phyloP scores from a whole-genome alignment of 768 basidiomycete genomes.

The Mycena galopus region DNA sequence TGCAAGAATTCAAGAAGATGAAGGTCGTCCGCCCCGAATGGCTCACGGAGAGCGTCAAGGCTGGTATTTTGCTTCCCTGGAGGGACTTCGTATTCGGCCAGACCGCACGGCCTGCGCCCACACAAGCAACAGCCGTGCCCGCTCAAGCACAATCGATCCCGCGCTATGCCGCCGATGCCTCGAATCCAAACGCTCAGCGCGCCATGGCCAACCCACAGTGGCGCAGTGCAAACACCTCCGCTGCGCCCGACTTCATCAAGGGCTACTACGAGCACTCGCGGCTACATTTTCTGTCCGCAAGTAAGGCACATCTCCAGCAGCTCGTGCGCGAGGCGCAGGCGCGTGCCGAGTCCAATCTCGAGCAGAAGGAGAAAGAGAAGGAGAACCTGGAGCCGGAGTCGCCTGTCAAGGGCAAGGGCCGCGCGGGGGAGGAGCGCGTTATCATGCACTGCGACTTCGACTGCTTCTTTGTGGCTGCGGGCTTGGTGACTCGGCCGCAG shows the following conservation, averaged over 20 bases:
- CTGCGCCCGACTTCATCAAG: conserved; percentile 88
- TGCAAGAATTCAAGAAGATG: conserved; percentile 89
- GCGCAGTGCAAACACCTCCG: conserved; percentile 90
- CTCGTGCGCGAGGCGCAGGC: conserved; percentile 87
- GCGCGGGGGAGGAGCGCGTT: conserved; percentile 65
- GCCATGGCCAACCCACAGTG: conserved; percentile 89
- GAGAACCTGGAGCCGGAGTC: conserved; percentile 57
- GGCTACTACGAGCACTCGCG: conserved; percentile 89
- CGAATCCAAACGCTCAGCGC: conserved; percentile 81
- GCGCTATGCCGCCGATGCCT: conserved; percentile 74
- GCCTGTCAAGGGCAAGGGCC: conserved; percentile 63
- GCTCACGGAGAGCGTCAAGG: conserved; percentile 85
- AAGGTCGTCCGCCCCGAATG: conserved; percentile 92
- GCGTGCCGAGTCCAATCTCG: conserved; percentile 60
- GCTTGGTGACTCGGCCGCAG: conserved; percentile 82
- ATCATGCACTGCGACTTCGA: conserved; percentile 98
- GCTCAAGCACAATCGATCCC: conserved; percentile 54
- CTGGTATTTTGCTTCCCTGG: conserved; percentile 83
- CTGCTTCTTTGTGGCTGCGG: conserved; percentile 97
- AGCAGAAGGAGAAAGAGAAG: conserved; percentile 17
- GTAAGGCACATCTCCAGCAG: conserved; percentile 90
- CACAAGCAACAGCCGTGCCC: conserved; percentile 57
- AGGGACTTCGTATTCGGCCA: conserved; percentile 73
- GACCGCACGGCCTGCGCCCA: conserved; percentile 59
- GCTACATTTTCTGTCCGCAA: conserved; percentile 91